phyloP scores from a whole-genome alignment of 768 basidiomycete genomes.

The Tylopilus sp. region DNA sequence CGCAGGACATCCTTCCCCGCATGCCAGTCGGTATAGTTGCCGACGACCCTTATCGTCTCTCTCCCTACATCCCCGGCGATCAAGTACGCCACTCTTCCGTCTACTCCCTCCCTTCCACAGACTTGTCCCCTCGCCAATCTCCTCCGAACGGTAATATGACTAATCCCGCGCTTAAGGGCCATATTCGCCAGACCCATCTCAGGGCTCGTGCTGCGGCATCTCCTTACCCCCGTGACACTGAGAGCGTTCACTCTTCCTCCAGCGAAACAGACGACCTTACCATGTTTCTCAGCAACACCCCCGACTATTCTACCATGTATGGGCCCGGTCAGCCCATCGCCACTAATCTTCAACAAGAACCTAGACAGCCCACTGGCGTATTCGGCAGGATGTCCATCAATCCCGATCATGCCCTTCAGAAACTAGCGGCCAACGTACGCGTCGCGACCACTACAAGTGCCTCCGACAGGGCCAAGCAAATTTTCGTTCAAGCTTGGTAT shows the following conservation, averaged over 20 bases:
- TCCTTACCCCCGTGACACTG: conserved; percentile 82
- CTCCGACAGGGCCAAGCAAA: conserved; percentile 87
- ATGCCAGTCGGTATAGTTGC: conserved; percentile 49
- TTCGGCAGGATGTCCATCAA: conserved; percentile 76
- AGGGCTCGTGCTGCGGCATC: conserved; percentile 78
- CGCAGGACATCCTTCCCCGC: conserved; percentile 59
- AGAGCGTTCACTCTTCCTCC: conserved; percentile 83
- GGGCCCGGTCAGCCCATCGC: conserved; percentile 40
- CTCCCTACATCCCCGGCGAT: conserved; percentile 45
- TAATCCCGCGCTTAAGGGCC: conserved; percentile 75
- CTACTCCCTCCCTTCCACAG: conserved; percentile 40
- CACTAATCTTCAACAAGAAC: conserved; percentile 38
- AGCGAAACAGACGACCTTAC: conserved; percentile 87
- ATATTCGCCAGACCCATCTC: conserved; percentile 71
- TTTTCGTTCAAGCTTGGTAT: conserved; percentile 90
- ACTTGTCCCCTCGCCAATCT: conserved; percentile 52
- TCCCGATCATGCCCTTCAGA: conserved; percentile 77
- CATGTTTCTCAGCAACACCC: conserved; percentile 61
- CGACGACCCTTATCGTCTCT: conserved; percentile 72
- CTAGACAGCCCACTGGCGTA: conserved; percentile 63
- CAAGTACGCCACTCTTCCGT: conserved; percentile 44
- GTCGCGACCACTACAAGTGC: conserved; percentile 89
- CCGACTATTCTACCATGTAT: conserved; percentile 71
- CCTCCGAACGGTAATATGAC: conserved; percentile 73
- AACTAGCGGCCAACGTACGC: conserved; percentile 82